Conservation (phyloP, 2,329 filamentous ascomycete genomes). For the Penicillium sp. region DNA sequence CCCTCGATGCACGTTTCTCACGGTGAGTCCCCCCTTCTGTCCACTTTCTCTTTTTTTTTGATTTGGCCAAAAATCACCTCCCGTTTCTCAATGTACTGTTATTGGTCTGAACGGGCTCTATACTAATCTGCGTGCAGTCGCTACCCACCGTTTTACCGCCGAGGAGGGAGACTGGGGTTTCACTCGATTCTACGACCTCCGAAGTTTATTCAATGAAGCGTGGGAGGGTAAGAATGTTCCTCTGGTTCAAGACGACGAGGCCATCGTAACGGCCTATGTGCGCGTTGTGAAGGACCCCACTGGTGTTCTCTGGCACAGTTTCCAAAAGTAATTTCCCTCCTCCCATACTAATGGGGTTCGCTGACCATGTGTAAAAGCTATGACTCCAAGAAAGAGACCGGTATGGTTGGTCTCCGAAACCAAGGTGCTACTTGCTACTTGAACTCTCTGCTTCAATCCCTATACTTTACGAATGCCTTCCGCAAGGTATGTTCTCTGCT, state of each 20-base stretch:
- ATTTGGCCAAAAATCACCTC: background rate
- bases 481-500: slow-evolving; percentile 63
- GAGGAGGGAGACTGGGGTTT: slow-evolving; percentile 99
- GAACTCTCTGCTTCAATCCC: slow-evolving; percentile 77
- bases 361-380: slow-evolving; percentile 56
- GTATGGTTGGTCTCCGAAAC: slow-evolving; percentile 94
- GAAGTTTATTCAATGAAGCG: slow-evolving; percentile 74
- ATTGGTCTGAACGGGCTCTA: background rate
- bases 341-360: background rate
- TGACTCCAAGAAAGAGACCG: slow-evolving; percentile 98
- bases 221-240: slow-evolving; percentile 69
- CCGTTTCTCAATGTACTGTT: background rate
- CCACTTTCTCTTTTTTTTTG: background rate
- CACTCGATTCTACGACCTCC: slow-evolving; percentile 88
- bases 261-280: slow-evolving; percentile 48
- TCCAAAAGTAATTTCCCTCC: slow-evolving; percentile 38
- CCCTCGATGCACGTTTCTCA: slow-evolving; percentile 76
- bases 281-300: slow-evolving; percentile 50
- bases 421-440: slow-evolving; percentile 91
- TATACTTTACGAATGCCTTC: slow-evolving; percentile 89
- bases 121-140: slow-evolving; percentile 38
- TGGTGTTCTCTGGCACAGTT: slow-evolving; percentile 49
- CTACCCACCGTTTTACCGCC: slow-evolving; percentile 93
- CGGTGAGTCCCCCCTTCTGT: slow-evolving; percentile 47
- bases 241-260: slow-evolving; percentile 48